Percentiles rank a stretch among this genome's conserved stretches.
These are phyloP conservation scores for Nothophoma quercina DNA, from an alignment of 2,329 filamentous ascomycete genomes.

Conservation along the genomic window DNA sequence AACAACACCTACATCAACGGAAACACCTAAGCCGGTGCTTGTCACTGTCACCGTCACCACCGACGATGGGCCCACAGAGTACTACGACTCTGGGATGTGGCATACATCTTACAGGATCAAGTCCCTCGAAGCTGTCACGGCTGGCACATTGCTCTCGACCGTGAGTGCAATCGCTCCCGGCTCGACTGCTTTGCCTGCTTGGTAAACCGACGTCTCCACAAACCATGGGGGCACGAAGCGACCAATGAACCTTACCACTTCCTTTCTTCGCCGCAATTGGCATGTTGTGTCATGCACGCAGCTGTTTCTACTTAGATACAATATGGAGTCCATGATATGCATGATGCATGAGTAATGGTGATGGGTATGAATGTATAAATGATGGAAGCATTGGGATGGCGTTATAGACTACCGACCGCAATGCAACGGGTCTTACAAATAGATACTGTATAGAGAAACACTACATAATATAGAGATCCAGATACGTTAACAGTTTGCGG, in stretches of 20 bases:
- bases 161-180: conserved; percentile 7
- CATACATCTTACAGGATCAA: conserved; percentile 53
- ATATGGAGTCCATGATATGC: not conserved
- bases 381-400: conserved; percentile 23
- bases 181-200: conserved; percentile 14
- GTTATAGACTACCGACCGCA: conserved; percentile 17
- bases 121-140: conserved; percentile 31
- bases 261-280: not conserved
- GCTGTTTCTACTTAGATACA: not conserved
- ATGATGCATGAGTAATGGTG: conserved; percentile 20
- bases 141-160: conserved; percentile 6
- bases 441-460: conserved; percentile 7
- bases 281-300: not conserved
- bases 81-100: conserved; percentile 57
- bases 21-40: conserved; percentile 34
- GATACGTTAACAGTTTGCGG: not conserved
- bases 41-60: conserved; percentile 42
- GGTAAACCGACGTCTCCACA: not conserved
- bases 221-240: not conserved
- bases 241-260: not conserved
- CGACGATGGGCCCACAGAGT: conserved; percentile 40
- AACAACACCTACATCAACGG: conserved; percentile 20
- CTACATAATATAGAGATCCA: not conserved
- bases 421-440: conserved; percentile 5
- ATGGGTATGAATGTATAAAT: not conserved